Evolutionary conservation across 352 stramenopile species (phyloP), one percentile per base, ranked within the genome.

Genomic region (Phytopythium cucurbitacearum): DNA sequence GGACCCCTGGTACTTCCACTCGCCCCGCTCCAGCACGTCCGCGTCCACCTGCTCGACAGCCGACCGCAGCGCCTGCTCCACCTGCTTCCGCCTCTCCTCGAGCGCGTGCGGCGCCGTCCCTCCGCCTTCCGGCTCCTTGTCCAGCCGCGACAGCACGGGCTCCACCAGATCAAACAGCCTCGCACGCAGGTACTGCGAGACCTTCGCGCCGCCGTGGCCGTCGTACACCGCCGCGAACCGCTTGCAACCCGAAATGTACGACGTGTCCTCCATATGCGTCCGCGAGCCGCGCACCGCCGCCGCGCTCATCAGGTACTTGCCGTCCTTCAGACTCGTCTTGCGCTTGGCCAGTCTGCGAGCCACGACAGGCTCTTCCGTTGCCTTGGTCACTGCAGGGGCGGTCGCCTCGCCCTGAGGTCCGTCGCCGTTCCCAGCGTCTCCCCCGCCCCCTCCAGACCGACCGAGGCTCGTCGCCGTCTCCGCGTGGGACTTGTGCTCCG

Each of bases 171-270:
- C 62, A 39, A 80, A 95, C 7, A 91, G 64, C 34, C 83, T 53
- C 9, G 80, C 70, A 41, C 80, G 67, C 7, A 92, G 58, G 61
- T 88, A 87, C 41, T 88, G 57, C 16, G 86, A 75, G 13, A 93
- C 82, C 0, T 62, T 69, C 0, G 81, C 64, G 9, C 86, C 86
- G 43, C 86, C 86, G 37, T 95, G 86, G 21, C 86, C 86, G 48
- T 95, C 86, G 63, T 87, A 95, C 3, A 95, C 82, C 1, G 84
- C 86, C 4, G 79, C 62, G 45, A 93, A 93, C 12, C 85, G 76
- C 63, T 91, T 90, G 53, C 82, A 91, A 39, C 71, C 68, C 34
- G 85, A 93, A 5, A 95, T 67, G 60, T 78, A 91, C 45, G 70
- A 81, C 61, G 82, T 83, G 65, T 95, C 85, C 70, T 95, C 82